Evolutionary conservation across 2,329 filamentous ascomycete species (phyloP).

Genomic region (Ophiostoma populinum): DNA sequence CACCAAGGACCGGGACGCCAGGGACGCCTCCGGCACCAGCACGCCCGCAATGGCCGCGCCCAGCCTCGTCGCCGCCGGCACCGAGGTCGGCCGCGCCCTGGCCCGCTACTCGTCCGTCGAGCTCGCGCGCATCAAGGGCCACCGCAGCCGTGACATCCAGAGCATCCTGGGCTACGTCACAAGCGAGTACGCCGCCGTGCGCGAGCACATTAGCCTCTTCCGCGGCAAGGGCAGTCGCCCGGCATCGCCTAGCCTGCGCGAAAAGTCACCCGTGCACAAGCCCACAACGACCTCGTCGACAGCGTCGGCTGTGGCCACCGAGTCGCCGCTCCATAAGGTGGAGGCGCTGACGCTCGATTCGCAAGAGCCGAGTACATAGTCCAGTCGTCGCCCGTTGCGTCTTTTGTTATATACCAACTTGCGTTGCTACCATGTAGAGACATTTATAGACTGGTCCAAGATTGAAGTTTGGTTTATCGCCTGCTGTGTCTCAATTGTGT

Average conservation of each 20-base stretch:
- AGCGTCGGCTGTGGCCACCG: neutral
- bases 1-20: slow-evolving; percentile 54
- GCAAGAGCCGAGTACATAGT: neutral
- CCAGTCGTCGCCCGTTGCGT: too few relatives aligned
- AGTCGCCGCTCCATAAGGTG: slow-evolving; percentile 5
- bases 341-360: slow-evolving; percentile 1
- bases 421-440: too few relatives aligned
- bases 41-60: slow-evolving; percentile 70
- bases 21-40: slow-evolving; percentile 60
- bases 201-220: slow-evolving; percentile 75
- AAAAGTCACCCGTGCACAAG: slow-evolving; percentile 6
- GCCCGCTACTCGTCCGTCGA: slow-evolving; percentile 87
- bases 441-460: too few relatives aligned
- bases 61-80: slow-evolving; percentile 53
- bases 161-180: slow-evolving; percentile 76
- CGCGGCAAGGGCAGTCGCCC: slow-evolving; percentile 31
- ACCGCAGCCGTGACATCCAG: slow-evolving; percentile 67
- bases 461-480: too few relatives aligned
- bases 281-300: neutral
- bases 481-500: neutral
- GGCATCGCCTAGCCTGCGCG: slow-evolving; percentile 24
- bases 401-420: neutral
- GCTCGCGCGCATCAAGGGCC: slow-evolving; percentile 68
- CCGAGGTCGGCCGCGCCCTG: slow-evolving; percentile 73
- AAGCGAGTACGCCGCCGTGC: slow-evolving; percentile 79